Evolutionary conservation across 2,329 filamentous ascomycete genomes (phyloP), one percentile per base, ranked within the genome.

Genomic region (Xylariaceae sp.): DNA sequence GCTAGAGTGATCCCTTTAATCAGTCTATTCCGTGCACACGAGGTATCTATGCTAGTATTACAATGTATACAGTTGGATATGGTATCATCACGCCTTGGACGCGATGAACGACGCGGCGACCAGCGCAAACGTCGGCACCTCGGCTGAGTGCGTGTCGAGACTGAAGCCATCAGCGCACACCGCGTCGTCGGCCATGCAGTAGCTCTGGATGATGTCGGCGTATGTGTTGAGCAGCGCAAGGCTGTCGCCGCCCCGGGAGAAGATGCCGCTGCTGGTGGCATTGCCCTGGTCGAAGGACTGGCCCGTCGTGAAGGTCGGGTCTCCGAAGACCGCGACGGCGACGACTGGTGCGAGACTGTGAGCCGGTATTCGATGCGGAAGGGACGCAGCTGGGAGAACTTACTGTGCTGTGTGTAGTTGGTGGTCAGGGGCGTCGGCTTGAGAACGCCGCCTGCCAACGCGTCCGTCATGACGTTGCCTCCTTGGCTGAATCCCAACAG

Each of bases 381-480:
- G n/a, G 2, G n/a, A 10, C n/a, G 16, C 15, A 21, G 12, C 6
- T 30, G 10, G 16, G 6, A 10, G 16, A 18, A 54, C 57, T 41
- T 55, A 59, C 57, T 50, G 15, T 55, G 40, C n/a, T 36, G 46
- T 7, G 9, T 51, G 45, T 57, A 58, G 1, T 47, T 13, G 0
- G 15, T 13, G 8, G 15, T 44, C 8, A 59, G 16, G 8, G 57
- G 57, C 22, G 15, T 36, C 18, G 57, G 57, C 49, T 59, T 59
- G 19, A 53, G 30, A 8, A 57, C 57, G 8, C 55, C 57, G n/a
- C 55, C 57, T 2, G 55, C 55, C 43, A 59, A 30, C 1, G 39
- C 47, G 21, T 59, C 57, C 1, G 57, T 59, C 51, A 59, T 49
- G 47, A 59, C 52, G 9, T 59, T 59, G 47, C 57, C 57, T 26